Percentiles rank a stretch among this genome's conserved stretches.
Conservation (phyloP, 2,329 filamentous ascomycete species). For the Colletotrichum australisinense region DNA sequence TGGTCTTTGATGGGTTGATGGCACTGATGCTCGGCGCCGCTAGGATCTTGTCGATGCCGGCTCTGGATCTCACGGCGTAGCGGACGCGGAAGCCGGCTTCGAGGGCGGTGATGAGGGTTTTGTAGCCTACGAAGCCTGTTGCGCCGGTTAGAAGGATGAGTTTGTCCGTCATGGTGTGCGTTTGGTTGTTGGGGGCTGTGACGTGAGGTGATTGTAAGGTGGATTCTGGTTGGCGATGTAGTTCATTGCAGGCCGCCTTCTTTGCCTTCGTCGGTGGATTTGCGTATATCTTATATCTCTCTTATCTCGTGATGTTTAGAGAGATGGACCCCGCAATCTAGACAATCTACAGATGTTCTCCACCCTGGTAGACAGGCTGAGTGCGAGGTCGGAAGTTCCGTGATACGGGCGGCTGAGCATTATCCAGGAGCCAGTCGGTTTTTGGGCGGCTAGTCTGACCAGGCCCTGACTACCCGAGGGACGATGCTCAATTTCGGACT, state of each 20-base stretch:
- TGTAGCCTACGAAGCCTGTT: slow-evolving; percentile 45
- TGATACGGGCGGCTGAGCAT: not conserved
- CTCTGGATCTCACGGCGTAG: slow-evolving; percentile 42
- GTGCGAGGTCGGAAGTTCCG: not conserved
- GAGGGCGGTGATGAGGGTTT: slow-evolving; percentile 40
- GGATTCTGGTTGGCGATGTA: not conserved
- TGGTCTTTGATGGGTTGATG: slow-evolving; percentile 28
- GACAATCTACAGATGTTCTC: not conserved
- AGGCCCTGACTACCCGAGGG: too few relatives aligned
- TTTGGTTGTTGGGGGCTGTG: not conserved
- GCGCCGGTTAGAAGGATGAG: slow-evolving; percentile 42
- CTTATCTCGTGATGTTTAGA: not conserved
- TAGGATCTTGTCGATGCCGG: slow-evolving; percentile 24
- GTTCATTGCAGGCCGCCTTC: not conserved
- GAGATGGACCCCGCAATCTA: not conserved
- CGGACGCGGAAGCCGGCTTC: slow-evolving; percentile 43
- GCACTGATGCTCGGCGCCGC: slow-evolving; percentile 27
- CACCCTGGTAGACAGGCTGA: not conserved
- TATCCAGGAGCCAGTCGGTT: not conserved
- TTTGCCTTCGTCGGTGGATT: too few relatives aligned
- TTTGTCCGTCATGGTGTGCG: not conserved
- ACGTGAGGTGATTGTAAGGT: not conserved
- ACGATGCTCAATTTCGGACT: too few relatives aligned
- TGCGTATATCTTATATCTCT: not conserved
- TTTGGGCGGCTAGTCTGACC: not conserved